These are phyloP conservation scores for Scheffersomyces ergatensis DNA, from an alignment of 805 yeast species.

Conservation along the genomic window DNA sequence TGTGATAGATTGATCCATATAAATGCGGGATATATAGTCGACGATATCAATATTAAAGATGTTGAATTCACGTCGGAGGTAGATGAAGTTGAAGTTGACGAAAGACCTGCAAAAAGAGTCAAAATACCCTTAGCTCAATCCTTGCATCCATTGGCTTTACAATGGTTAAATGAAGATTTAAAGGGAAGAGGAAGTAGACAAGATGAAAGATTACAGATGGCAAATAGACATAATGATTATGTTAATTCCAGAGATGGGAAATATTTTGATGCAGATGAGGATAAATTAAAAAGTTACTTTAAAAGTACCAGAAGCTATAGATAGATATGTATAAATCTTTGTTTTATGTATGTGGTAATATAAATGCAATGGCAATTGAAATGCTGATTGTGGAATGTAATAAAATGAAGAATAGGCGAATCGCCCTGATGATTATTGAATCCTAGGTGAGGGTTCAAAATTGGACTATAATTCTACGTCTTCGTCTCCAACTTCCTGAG, in stretches of 20 bases:
- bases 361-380: neutral
- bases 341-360: no score
- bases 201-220: slow-evolving; percentile 37
- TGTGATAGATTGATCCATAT: slow-evolving; percentile 82
- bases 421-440: neutral
- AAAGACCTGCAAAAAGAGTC: slow-evolving; percentile 21
- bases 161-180: slow-evolving; percentile 61
- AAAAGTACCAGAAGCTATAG: slow-evolving; percentile 42
- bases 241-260: slow-evolving; percentile 36
- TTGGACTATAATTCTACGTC: slow-evolving; percentile 1
- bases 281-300: slow-evolving; percentile 48
- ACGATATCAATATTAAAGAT: slow-evolving; percentile 29
- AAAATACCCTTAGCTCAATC: slow-evolving; percentile 46
- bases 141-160: slow-evolving; percentile 69
- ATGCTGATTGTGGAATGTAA: neutral
- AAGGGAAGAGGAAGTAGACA: slow-evolving; percentile 53
- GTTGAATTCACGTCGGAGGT: slow-evolving; percentile 18
- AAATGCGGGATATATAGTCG: slow-evolving; percentile 56
- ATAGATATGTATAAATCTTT: slow-evolving; percentile 4
- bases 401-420: neutral
- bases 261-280: slow-evolving; percentile 44
- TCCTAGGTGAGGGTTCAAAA: neutral
- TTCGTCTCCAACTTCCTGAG: neutral
- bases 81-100: slow-evolving; percentile 11
- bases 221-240: slow-evolving; percentile 57